Evolutionary conservation across 345 rosid species (phyloP), one percentile per base, ranked within the genome.

Genomic region (Gynandropsis gynandra): DNA sequence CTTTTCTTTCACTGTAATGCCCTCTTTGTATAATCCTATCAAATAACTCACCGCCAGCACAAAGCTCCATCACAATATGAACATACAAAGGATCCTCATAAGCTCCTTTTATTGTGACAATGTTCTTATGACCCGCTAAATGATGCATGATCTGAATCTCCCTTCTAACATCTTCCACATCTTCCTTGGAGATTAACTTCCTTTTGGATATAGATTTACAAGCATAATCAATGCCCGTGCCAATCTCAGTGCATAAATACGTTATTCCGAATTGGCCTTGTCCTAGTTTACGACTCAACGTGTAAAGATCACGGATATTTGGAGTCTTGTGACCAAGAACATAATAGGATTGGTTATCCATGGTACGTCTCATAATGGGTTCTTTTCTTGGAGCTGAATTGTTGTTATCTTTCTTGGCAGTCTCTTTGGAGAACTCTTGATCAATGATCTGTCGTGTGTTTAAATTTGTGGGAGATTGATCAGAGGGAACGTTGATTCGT

Each of bases 141-240:
- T 92, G 98, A 51, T 92, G 98, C 98, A 92, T 92, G 67, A 87
- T 92, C 83, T 87, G 97, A 70, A 92, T 92, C 76, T 92, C 98
- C 64, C 98, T 79, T 54, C 98, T 69, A 33, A 87, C 97, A 69
- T 92, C 98, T 52, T 87, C 97, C 42, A 92, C 83, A 58, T 92
- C 98, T 69, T 92, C 98, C 61, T 71, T 92, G 42, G 95, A 83
- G 18, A 92, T 85, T 71, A 92, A 54, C 67, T 92, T 92, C 76
- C 98, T 82, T 75, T 92, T 92, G 0, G 97, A 82, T 54, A 92
- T 92, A 4, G 98, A 92, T 62, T 92, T 92, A 55, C 98, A 92
- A 38, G 98, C 98, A 20, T 82, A 87, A 18, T 87, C 95, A 61
- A 24, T 63, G 13, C 80, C 79, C 0, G 97, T 77, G 0, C 80